Evolutionary conservation across 208 protist genomes (phyloP), one percentile per base, ranked within the genome.

Genomic region (Balamuthia mandrillaris): DNA sequence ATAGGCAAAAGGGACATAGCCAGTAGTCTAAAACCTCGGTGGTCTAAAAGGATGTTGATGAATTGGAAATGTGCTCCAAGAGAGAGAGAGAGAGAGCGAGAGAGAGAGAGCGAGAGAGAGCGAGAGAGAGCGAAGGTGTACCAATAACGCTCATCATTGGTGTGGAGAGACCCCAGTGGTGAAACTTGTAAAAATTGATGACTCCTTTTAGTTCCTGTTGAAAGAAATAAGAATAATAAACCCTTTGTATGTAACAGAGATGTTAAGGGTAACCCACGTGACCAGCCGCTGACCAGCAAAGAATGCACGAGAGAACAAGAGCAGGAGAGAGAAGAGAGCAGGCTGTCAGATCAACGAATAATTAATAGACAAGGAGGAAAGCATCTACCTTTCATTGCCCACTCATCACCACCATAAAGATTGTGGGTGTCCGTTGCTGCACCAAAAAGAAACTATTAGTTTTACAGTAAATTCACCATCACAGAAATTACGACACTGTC

Each of bases 141-240:
- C 74, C 74, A 42, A 82, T 82, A 42, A 82, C 65, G 45, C 51
- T 82, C 74, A 82, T 82, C 10, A 82, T 37, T 24, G 74, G 74
- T 9, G 65, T 52, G 54, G 51, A 82, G 18, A 82, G 58, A 31
- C 74, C 74, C 41, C 45, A 82, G 52, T 82, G 74, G 27, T 82
- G 74, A 3, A 82, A 33, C 35, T 82, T 82, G 74, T 82, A 82
- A 37, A 82, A 82, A 29, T 82, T 82, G 51, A 65, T 82, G 27
- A 82, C 5, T 4, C 74, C 74, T 27, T 82, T 82, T 10, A 82
- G 27, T n/a, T 82, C 74, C n/a, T 78, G 68, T 1, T 49, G 45
- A 56, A 37, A 72, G 45, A 21, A 72, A 12, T 7, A 72, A 39
- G 21, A 72, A 27, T 7, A 42, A 42, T 37, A 42, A 0, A 72